Conservation (phyloP, 345 rosid genomes). For the Bretschneidera sinensis region DNA sequence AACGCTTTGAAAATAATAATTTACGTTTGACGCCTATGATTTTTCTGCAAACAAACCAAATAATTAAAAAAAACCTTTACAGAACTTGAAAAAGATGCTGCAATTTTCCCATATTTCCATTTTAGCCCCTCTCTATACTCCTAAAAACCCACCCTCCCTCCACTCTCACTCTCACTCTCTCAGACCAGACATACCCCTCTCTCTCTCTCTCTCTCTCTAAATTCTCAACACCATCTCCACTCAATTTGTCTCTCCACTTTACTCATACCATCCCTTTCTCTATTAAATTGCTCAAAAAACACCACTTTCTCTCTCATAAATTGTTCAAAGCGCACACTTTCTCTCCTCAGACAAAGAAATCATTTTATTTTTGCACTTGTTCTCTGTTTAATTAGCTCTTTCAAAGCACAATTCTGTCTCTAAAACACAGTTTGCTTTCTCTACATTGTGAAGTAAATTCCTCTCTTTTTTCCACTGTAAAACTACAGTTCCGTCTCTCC, state of each 20-base stretch:
- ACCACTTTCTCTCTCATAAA: constrained; percentile 7
- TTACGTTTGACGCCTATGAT: too few species aligned
- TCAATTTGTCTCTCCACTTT: too few species aligned
- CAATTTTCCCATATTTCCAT: constrained; percentile 22
- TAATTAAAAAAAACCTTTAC: constrained; percentile 8
- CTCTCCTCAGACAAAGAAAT: background rate
- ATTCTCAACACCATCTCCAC: too few species aligned
- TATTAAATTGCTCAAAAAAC: too few species aligned
- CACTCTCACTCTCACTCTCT: background rate
- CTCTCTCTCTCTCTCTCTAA: too few species aligned
- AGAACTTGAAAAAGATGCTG: constrained; percentile 21
- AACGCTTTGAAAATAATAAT: too few species aligned
- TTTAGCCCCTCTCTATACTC: constrained; percentile 30
- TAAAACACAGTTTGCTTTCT: background rate
- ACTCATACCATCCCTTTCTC: too few species aligned
- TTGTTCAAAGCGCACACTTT: background rate
- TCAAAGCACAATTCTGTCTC: too few species aligned
- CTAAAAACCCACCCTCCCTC: constrained; percentile 38
- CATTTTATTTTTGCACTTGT: background rate
- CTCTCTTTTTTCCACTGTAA: background rate
- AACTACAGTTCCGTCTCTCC: background rate
- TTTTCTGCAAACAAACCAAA: too few species aligned
- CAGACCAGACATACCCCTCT: too few species aligned
- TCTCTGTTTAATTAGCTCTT: background rate
- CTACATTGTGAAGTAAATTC: background rate